Evolutionary conservation across 768 basidiomycete species (phyloP).

Genomic region (Mycena venus): DNA sequence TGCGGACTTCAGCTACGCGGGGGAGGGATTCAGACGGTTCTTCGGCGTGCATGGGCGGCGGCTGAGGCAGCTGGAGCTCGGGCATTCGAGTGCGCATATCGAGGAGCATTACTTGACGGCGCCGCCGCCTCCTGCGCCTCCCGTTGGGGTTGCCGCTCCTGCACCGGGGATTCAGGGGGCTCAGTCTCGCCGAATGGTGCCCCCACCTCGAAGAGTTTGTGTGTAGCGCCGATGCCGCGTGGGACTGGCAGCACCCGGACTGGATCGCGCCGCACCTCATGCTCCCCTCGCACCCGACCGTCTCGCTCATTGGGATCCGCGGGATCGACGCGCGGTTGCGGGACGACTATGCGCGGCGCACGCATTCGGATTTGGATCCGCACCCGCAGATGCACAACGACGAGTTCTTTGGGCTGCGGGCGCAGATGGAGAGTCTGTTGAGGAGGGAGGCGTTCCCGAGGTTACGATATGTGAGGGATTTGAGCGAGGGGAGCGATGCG

Average conservation of each 20-base stretch:
- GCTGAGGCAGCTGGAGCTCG: conserved; percentile 77
- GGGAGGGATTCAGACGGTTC: conserved; percentile 73
- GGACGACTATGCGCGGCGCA: conserved; percentile 48
- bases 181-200: conserved; percentile 76
- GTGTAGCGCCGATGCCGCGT: conserved; percentile 82
- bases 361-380: too few relatives aligned
- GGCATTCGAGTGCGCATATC: conserved; percentile 76
- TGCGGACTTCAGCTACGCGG: conserved; percentile 80
- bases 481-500: conserved; percentile 69
- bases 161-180: too few relatives aligned
- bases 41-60: conserved; percentile 75
- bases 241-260: conserved; percentile 85
- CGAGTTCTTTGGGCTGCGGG: conserved; percentile 73
- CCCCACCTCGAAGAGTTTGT: conserved; percentile 79
- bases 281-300: conserved; percentile 70
- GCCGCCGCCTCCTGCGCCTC: conserved; percentile 46
- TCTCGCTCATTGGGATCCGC: conserved; percentile 79
- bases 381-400: conserved; percentile 16
- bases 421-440: conserved; percentile 75
- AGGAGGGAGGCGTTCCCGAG: conserved; percentile 72
- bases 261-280: conserved; percentile 86
- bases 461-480: conserved; percentile 72
- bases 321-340: conserved; percentile 75
- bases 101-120: conserved; percentile 76
- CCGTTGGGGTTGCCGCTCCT: too few relatives aligned